Percentiles rank a stretch among this genome's conserved stretches.
Conservation (phyloP, 2,329 filamentous ascomycete species). For the Lasiodiplodia citricola region DNA sequence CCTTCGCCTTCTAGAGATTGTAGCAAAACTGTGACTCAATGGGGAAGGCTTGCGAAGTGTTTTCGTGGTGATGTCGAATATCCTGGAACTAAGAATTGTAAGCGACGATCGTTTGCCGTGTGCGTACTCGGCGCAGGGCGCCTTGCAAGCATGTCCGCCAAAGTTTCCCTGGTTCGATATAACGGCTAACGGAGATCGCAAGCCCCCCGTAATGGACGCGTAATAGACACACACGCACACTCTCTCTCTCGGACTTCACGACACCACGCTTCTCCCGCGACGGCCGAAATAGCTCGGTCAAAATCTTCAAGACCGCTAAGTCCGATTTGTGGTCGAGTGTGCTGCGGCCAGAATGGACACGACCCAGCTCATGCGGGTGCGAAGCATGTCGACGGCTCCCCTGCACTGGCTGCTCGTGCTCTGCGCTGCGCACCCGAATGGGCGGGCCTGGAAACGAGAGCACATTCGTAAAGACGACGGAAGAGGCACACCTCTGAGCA, state of each 20-base stretch:
- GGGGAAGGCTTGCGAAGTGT: not conserved
- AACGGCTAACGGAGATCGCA: not conserved
- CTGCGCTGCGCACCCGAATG: conserved; percentile 2
- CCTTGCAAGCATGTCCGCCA: not conserved
- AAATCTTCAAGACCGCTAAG: conserved; percentile 12
- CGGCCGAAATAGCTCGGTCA: not conserved
- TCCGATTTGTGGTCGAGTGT: not conserved
- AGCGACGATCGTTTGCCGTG: not conserved
- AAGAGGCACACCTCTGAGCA: not conserved
- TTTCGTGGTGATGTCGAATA: conserved; percentile 21
- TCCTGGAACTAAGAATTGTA: not conserved
- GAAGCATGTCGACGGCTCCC: conserved; percentile 1
- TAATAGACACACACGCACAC: not conserved
- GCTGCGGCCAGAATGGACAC: not conserved
- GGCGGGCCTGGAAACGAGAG: not conserved
- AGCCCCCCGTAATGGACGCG: conserved; percentile 3
- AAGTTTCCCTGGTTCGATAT: not conserved
- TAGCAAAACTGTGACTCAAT: conserved; percentile 9
- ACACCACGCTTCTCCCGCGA: not conserved
- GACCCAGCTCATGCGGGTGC: not conserved
- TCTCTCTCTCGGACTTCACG: not conserved
- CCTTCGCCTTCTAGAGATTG: conserved; percentile 16
- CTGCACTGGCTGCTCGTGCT: conserved; percentile 13
- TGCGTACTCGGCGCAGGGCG: not conserved
- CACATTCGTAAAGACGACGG: not conserved